Conservation (phyloP, 345 rosid species). For the Pistacia vera region DNA sequence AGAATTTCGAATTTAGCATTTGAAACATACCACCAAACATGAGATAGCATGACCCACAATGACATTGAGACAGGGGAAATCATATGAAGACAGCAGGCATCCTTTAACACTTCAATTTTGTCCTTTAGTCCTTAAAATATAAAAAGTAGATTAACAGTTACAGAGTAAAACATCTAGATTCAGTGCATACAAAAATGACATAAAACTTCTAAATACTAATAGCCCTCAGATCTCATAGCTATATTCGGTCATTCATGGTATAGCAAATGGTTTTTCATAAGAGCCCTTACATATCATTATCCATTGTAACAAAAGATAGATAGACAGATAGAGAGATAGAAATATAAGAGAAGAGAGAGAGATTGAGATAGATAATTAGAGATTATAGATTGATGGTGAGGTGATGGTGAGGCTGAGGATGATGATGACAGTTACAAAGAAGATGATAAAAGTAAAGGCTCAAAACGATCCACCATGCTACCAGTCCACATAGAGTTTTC, state of each 20-base stretch:
- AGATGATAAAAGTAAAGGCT: conserved; percentile 8
- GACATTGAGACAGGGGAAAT: not conserved
- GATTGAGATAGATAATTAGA: not conserved
- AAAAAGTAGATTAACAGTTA: not conserved
- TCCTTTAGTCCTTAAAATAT: not conserved
- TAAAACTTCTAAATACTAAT: not conserved
- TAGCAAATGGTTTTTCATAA: conserved; percentile 1
- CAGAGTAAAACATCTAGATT: not conserved
- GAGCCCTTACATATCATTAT: conserved; percentile 15
- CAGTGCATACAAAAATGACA: not conserved
- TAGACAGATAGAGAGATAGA: not conserved
- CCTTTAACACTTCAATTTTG: not conserved
- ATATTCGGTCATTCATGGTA: conserved; percentile 20
- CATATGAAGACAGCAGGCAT: not conserved
- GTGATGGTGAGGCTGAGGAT: not conserved
- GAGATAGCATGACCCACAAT: not conserved
- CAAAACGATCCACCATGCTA: conserved; percentile 17
- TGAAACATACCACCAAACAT: not conserved
- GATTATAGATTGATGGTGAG: not conserved
- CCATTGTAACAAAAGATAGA: not conserved
- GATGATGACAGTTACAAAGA: not conserved
- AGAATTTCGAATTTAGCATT: too few species aligned
- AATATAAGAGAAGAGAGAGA: conserved; percentile 14
- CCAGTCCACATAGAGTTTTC: conserved; percentile 19
- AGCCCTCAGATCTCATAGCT: conserved; percentile 37